Evolutionary conservation across 176 grass and related monocot species (phyloP), one percentile per base, ranked within the genome.

Genomic region (Miscanthus lutarioriparius): DNA sequence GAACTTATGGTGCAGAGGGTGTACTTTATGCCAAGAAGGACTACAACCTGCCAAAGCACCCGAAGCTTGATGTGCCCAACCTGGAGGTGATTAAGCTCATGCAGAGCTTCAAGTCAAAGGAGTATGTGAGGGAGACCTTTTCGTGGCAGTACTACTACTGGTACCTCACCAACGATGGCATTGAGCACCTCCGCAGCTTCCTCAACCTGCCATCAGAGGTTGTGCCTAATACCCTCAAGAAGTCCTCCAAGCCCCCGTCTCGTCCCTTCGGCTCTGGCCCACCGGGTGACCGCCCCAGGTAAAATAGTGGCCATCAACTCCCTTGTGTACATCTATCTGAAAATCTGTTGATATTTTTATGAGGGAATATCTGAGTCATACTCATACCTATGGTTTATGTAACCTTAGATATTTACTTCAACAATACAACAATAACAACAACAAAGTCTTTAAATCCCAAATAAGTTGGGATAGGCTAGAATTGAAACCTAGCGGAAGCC

Each of bases 91-190:
- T 97, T 74, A 95, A 97, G 95, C 92, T 97, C 77, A 97, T 97
- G 95, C 95, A 97, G 88, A 97, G 92, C 92, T 97, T 97, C 90
- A 97, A 97, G 67, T 97, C 95, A 2, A 97, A 91, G 89, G 95
- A 97, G 85, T 97, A 86, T 22, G 95, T 97, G 12, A 91, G 90
- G 77, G 92, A 97, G 88, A 97, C 92, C 15, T 97, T 95, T 82
- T 91, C 92, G 2, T 95, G 95, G 92, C 92, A 94, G 48, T 69
- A 93, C 70, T 95, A 97, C 78, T 97, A 97, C 86, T 97, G 95
- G 95, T 97, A 97, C 75, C 90, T 97, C 28, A 94, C 92, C 82
- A 94, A 95, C 27, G 95, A 97, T 10, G 95, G 95, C 37, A 97
- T 92, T 39, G 95, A 97, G 88, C 56, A 82, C 90, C 92, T 97